Percentiles rank a stretch among this genome's conserved stretches.
phyloP scores from a whole-genome alignment of 2,329 filamentous ascomycete species.

The Purpureocillium takamizusanense region DNA sequence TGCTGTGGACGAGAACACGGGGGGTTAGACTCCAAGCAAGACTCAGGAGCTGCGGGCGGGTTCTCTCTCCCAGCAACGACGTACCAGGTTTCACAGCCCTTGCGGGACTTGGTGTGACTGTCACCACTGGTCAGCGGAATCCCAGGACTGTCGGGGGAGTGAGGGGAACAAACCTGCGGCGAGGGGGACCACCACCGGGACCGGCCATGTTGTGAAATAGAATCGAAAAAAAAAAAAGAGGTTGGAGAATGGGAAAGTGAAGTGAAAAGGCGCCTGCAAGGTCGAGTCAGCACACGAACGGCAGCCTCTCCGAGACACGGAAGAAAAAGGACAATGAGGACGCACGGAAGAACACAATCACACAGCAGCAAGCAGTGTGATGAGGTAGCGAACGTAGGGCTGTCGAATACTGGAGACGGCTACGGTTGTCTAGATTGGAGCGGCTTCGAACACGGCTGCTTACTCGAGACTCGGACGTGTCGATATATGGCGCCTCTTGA shows the following conservation, averaged over 20 bases:
- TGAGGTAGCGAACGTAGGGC: conserved; percentile 29
- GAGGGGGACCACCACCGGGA: conserved; percentile 86
- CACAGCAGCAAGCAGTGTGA: conserved; percentile 17
- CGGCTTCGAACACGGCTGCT: too few species aligned
- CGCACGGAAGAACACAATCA: conserved; percentile 21
- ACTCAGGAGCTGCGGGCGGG: too few species aligned
- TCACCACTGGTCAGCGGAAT: background rate
- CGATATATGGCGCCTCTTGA: background rate
- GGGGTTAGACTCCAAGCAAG: too few species aligned
- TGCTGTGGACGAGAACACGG: conserved; percentile 39
- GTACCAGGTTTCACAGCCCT: conserved; percentile 90
- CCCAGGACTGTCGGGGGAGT: background rate
- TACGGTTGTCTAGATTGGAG: background rate
- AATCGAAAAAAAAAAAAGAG: too few species aligned
- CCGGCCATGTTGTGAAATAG: conserved; percentile 62
- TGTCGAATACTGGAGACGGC: background rate
- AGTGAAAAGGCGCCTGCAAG: conserved; percentile 1
- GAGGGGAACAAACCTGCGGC: conserved; percentile 44
- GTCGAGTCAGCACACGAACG: background rate
- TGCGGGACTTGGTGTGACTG: conserved; percentile 98
- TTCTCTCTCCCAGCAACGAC: conserved; percentile 11
- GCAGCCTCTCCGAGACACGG: too few species aligned
- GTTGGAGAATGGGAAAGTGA: background rate
- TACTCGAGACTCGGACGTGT: too few species aligned
- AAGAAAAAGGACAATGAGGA: too few species aligned